A percentile compares a stretch with the other conserved stretches of the same genome.
These are phyloP conservation scores for Nematodospora valgi DNA, from an alignment of 805 yeast species.

Conservation along the genomic window DNA sequence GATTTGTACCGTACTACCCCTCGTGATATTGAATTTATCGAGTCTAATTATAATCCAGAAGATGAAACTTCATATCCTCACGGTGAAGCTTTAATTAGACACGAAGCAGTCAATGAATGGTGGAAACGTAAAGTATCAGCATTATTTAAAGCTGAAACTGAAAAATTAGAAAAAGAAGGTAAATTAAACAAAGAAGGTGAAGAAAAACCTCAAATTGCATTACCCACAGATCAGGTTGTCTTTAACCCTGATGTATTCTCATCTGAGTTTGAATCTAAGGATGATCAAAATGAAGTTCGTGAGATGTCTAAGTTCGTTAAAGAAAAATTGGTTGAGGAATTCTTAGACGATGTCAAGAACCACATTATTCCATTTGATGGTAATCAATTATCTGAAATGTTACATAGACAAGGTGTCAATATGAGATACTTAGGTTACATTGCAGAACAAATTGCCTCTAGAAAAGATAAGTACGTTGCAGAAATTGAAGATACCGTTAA, in stretches of 20 bases:
- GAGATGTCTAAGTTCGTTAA: slow-evolving; percentile 65
- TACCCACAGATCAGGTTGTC: slow-evolving; percentile 51
- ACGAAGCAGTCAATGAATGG: slow-evolving; percentile 91
- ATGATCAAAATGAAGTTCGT: slow-evolving; percentile 64
- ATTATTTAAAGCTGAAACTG: slow-evolving; percentile 48
- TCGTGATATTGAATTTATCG: slow-evolving; percentile 73
- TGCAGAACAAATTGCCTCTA: slow-evolving; percentile 33
- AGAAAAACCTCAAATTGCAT: slow-evolving; percentile 47
- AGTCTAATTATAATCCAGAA: slow-evolving; percentile 43
- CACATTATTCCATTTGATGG: slow-evolving; percentile 80
- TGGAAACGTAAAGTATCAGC: slow-evolving; percentile 66
- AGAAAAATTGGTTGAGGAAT: slow-evolving; percentile 57
- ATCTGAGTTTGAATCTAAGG: slow-evolving; percentile 37
- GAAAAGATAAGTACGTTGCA: slow-evolving; percentile 16
- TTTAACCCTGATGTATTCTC: slow-evolving; percentile 78
- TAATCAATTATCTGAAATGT: slow-evolving; percentile 56
- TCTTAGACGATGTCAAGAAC: slow-evolving; percentile 51
- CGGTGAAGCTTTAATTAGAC: slow-evolving; percentile 71
- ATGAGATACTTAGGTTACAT: slow-evolving; percentile 79
- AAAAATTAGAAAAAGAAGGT: slow-evolving; percentile 39
- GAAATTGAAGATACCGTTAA: slow-evolving; percentile 18
- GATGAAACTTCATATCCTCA: slow-evolving; percentile 65
- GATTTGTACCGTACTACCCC: slow-evolving; percentile 86
- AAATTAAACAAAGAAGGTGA: slow-evolving; percentile 26
- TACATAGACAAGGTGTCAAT: slow-evolving; percentile 85